Base-by-base conservation (phyloP, 495 filamentous ascomycete species). In the Neurospora sp. region DNA sequence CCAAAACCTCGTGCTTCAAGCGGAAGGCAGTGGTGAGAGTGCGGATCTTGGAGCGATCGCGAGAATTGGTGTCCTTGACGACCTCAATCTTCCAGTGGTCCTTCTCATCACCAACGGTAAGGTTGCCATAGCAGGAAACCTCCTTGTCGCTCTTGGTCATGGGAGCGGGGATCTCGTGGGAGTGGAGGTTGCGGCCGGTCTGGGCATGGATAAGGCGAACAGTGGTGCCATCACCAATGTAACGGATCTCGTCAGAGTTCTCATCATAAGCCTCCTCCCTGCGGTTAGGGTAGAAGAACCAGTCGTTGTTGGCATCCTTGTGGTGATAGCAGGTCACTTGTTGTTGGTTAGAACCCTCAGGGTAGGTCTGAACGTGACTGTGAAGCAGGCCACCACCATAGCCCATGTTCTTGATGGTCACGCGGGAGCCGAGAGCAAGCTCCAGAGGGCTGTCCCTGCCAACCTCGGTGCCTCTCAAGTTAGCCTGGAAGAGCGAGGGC, bases 321-420 rank as follows among this genome's bases (percentile, higher is more conserved):
- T 99, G 96, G 82, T 99, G 96, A 81, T 99, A 99, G 84, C 96
- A 99, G 39, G 96, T 99, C 71, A 99, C 92, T 82, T 99, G 96
- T 78, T 99, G 96, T 82, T 99, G 96, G 8, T 82, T 82, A 16
- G 96, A 98, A 39, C 96, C 96, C 82, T 99, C 96, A 0, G 96
- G 96, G 77, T 92, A 99, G 16, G 95, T 85, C 82, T 99, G 96
- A 75, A 98, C 90, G 84, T 98, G 96, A 42, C 93, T 97, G 83
- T 99, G 96, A 70, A 99, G 89, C n/a, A 99, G 89, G 75, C 96
- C 96, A 79, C 96, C 96, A 70, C 96, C 96, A 77, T 99, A 99
- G 5, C 96, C 96, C 96, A 98, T 98, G 80, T 99, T 99, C 85
- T 99, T 99, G 42, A 99, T 85, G 1, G 96, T 99, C 11, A 92